A percentile compares a stretch with the other conserved stretches of the same genome.
These are phyloP conservation scores for Anisogramma anomala DNA, from an alignment of 2,329 filamentous ascomycete genomes.

Conservation along the genomic window DNA sequence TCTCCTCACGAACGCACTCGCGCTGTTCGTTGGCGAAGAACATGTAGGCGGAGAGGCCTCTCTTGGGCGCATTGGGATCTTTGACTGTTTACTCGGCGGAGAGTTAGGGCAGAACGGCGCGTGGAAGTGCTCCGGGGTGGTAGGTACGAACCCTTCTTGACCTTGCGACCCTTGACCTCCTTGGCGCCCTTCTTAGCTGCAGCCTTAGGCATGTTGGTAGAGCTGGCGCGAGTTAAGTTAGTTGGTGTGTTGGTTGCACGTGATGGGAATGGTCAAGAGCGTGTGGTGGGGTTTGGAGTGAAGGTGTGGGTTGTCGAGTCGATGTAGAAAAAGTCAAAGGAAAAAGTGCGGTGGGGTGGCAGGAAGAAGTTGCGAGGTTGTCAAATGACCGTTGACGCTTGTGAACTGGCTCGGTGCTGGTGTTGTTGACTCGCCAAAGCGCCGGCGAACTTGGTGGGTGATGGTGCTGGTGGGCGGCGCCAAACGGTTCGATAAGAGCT, in stretches of 20 bases:
- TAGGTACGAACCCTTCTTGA: constrained; percentile 46
- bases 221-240: constrained; percentile 21
- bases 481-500: not conserved
- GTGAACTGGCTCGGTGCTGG: not conserved
- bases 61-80: constrained; percentile 98
- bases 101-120: not conserved
- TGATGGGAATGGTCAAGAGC: too few species aligned
- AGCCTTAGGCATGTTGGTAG: constrained; percentile 47
- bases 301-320: too few species aligned
- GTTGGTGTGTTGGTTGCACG: too few species aligned
- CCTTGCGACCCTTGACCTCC: constrained; percentile 40
- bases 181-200: constrained; percentile 41
- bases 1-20: constrained; percentile 95
- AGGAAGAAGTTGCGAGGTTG: too few species aligned
- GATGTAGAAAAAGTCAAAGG: too few species aligned
- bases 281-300: too few species aligned
- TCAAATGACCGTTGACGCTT: too few species aligned
- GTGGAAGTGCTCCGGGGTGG: not conserved
- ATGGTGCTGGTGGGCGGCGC: too few species aligned
- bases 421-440: too few species aligned
- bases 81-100: constrained; percentile 10
- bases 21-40: constrained; percentile 99
- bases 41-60: constrained; percentile 99
- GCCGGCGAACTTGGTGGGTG: not conserved
- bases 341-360: too few species aligned